Evolutionary conservation across 768 basidiomycete species (phyloP).

Genomic region (Mrakia blollopis): DNA sequence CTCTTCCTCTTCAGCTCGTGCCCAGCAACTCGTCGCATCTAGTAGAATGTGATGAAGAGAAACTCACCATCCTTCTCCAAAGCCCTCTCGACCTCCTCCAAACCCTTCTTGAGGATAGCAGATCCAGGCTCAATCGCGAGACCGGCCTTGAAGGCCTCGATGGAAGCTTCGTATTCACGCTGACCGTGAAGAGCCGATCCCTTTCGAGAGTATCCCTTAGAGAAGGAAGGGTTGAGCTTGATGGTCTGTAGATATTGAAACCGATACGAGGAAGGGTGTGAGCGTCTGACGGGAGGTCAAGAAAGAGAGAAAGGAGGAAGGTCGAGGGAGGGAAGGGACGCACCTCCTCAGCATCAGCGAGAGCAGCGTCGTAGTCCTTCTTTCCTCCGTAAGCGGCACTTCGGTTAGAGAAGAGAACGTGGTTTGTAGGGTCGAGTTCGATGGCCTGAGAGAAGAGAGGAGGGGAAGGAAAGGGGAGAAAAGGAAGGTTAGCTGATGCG

Average conservation of each 20-base stretch:
- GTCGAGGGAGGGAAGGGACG: conserved; percentile 35
- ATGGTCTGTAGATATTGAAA: conserved; percentile 56
- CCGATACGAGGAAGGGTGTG: neutral
- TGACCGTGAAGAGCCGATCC: conserved; percentile 89
- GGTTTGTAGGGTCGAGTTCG: conserved; percentile 71
- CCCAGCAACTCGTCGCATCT: neutral
- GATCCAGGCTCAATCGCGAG: conserved; percentile 70
- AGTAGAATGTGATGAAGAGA: neutral
- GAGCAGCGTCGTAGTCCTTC: conserved; percentile 66
- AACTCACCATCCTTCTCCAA: conserved; percentile 54
- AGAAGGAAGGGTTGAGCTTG: conserved; percentile 70
- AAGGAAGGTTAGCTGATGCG: conserved; percentile 55
- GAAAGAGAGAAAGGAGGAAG: neutral
- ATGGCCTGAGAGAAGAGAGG: conserved; percentile 58
- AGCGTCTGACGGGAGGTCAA: neutral
- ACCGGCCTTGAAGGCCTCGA: conserved; percentile 60
- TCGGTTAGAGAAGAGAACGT: conserved; percentile 87
- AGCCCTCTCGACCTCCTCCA: conserved; percentile 81
- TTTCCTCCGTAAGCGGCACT: conserved; percentile 87
- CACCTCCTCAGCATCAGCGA: conserved; percentile 87
- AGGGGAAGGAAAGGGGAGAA: conserved; percentile 39
- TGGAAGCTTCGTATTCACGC: conserved; percentile 71
- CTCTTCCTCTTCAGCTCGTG: neutral
- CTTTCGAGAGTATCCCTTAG: conserved; percentile 85
- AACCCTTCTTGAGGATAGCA: conserved; percentile 74